Evolutionary conservation across 495 filamentous ascomycete genomes (phyloP), one percentile per base, ranked within the genome.

Genomic region (Penicillium nucicola): DNA sequence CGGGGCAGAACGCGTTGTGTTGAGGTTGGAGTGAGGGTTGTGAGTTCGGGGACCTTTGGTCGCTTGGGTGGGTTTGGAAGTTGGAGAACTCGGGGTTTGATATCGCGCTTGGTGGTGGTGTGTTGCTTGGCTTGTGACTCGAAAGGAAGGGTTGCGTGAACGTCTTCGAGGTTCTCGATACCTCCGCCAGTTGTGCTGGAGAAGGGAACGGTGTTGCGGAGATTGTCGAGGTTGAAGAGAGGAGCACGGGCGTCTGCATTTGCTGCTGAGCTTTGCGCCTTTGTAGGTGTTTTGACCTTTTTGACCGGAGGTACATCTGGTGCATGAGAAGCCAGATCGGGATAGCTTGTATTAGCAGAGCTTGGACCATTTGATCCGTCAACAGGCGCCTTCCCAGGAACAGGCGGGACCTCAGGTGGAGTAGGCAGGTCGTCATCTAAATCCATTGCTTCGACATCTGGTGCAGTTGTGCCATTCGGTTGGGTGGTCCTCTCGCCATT

Each of bases 121-220:
- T 57, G 62, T 25, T 55, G 42, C 43, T 67, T 69, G 17, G 89
- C 62, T 23, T 75, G 70, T 35, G 87, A 91, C 49, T 84, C 68
- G 64, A 92, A 93, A 0, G 90, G 90, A 1, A 96, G 79, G 2
- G 74, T 84, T 6, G 78, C 70, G 19, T 74, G 75, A 31, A 96
- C 67, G 53, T 89, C 88, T 17, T 77, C 74, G 28, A 95, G 75
- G 31, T 83, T 82, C 15, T 75, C 67, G 5, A 92, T 81, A 2
- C 74, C 74, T 12, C 84, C 80, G 19, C 66, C 74, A 11, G 77
- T 65, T 13, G 74, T 68, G 28, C 68, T 69, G 3, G 71, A 70
- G 34, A 92, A 83, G 0, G 90, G 90, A 30, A 81, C 82, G 6
- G 85, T 78, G 23, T 85, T 82, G 9, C 75, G 72, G 5, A 95